A percentile compares a stretch with the other conserved stretches of the same genome.
These are phyloP conservation scores for Cercospora zeina DNA, from an alignment of 2,329 filamentous ascomycete species.

Conservation along the genomic window DNA sequence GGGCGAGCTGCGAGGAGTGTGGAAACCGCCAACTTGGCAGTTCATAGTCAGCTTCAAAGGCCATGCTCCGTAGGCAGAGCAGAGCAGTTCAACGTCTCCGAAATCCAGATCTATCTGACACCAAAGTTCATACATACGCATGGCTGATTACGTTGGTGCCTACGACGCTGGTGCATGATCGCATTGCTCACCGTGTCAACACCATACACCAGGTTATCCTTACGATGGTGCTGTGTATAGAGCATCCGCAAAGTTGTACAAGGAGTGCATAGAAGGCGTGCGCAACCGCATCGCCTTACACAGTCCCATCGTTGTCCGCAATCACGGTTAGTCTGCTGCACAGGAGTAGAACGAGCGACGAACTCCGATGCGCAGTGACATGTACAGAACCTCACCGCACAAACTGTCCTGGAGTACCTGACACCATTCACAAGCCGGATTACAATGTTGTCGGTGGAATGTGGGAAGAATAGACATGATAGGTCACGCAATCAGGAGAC, in stretches of 20 bases:
- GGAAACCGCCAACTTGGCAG: slow-evolving; percentile 3
- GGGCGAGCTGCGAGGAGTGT: background rate
- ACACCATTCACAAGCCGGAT: too few relatives aligned
- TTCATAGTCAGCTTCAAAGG: background rate
- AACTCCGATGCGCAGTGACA: too few relatives aligned
- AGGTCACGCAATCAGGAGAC: too few relatives aligned
- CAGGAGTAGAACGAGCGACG: too few relatives aligned
- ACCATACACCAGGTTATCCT: background rate
- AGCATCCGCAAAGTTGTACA: background rate
- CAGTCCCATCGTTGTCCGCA: too few relatives aligned
- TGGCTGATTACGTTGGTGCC: background rate
- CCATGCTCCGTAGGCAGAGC: background rate
- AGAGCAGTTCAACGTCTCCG: background rate
- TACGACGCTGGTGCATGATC: background rate
- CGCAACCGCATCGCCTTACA: background rate
- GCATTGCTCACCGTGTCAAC: slow-evolving; percentile 4
- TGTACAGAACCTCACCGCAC: too few relatives aligned
- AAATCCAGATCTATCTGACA: background rate
- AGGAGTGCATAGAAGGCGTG: background rate
- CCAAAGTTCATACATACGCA: background rate
- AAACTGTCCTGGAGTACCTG: too few relatives aligned
- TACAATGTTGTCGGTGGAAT: too few relatives aligned
- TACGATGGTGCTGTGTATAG: background rate
- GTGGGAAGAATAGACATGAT: too few relatives aligned
- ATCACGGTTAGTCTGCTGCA: too few relatives aligned